Evolutionary conservation across 306 rosid species (phyloP), one percentile per base, ranked within the genome.

Genomic region (Vicia sativa): DNA sequence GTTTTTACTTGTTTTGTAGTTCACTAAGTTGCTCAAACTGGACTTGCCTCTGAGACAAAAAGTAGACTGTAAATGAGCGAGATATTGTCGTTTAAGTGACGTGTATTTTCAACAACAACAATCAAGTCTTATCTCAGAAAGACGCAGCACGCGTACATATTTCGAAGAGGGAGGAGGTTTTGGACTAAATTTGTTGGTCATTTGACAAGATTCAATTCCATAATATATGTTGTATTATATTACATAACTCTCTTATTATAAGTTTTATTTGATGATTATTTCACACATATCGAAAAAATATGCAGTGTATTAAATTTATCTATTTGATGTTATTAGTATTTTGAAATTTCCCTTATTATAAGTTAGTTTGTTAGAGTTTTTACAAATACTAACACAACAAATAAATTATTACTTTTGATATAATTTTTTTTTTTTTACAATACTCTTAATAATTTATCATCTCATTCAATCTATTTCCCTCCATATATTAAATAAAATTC

Each of bases 1-100:
- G 11, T 61, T 68, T 62, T 19, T 13, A 19, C 19, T 46, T 77
- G 60, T 68, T 65, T 49, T 75, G 84, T 61, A 90, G 95, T 80
- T 90, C 86, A 83, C 92, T 84, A 86, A 88, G 83, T 76, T 84
- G 89, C 89, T 93, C 69, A 83, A 85, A 73, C 93, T 92, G 53
- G 87, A 85, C 81, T 73, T 85, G 61, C 84, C 80, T 60, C 69
- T 21, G 45, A 78, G 85, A 76, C 79, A 25, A 77, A 80, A 87
- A 60, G 86, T 78, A 78, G 80, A 85, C 35, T 64, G 78, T 68
- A 69, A 49, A 67, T 67, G 58, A 34, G 59, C 35, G 13, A 19
- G 68, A 31, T 41, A 31, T 50, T 48, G 58, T 58, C 0, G 13
- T 34, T 55, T 71, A 35, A 12, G 44, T 12, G 44, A 18, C 38